A percentile compares a stretch with the other conserved stretches of the same genome.
These are phyloP conservation scores for Lippia alba DNA, from an alignment of 305 asterid species.

Conservation along the genomic window DNA sequence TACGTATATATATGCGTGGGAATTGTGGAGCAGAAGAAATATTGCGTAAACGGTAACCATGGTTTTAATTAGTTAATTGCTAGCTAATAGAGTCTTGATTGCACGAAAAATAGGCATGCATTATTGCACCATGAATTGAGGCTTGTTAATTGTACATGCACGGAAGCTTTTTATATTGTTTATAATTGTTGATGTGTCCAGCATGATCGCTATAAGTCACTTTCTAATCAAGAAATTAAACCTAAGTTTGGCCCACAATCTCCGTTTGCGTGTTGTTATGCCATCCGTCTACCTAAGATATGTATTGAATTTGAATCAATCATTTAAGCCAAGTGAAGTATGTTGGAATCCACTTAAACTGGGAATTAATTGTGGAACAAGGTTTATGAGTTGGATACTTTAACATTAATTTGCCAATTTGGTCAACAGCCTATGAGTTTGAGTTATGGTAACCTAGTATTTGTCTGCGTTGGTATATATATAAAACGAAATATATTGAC, in stretches of 20 bases:
- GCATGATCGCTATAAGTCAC: neutral
- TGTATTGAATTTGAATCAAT: neutral
- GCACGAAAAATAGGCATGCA: neutral
- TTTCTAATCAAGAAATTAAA: neutral
- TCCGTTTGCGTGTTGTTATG: slow-evolving; percentile 3
- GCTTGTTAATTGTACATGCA: neutral
- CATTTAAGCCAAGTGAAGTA: neutral
- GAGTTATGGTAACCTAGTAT: too few relatives aligned
- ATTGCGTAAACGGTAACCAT: neutral
- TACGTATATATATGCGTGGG: neutral
- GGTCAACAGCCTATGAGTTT: too few relatives aligned
- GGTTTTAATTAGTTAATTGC: neutral
- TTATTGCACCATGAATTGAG: neutral
- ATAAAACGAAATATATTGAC: too few relatives aligned
- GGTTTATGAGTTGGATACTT: neutral
- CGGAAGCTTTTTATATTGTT: neutral
- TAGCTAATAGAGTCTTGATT: neutral
- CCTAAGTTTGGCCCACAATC: neutral
- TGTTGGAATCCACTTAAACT: neutral
- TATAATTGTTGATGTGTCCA: neutral
- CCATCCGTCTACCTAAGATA: neutral
- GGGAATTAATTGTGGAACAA: neutral
- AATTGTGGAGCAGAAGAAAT: neutral
- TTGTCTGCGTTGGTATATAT: too few relatives aligned
- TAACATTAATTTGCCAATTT: too few relatives aligned